phyloP scores from a whole-genome alignment of 345 rosid genomes.

The Chamaenerion angustifolium region DNA sequence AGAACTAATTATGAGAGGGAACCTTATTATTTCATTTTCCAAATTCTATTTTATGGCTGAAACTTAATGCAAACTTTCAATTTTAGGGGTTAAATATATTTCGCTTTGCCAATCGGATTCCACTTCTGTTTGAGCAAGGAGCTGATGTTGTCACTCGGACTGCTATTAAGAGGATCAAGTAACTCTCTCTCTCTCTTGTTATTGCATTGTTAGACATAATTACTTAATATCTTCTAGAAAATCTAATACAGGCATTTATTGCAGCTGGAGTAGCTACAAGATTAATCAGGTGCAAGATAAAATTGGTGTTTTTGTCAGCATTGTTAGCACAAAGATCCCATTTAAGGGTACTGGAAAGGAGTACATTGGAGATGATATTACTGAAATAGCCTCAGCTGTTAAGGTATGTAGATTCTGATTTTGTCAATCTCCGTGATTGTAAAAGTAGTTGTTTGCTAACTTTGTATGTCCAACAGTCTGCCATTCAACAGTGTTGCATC shows the following conservation, averaged over 20 bases:
- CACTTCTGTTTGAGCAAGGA: conserved; percentile 97
- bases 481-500: conserved; percentile 88
- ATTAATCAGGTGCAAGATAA: conserved; percentile 84
- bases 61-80: background rate
- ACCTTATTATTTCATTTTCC: background rate
- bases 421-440: background rate
- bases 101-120: conserved; percentile 90
- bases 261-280: conserved; percentile 89
- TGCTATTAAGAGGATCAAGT: conserved; percentile 86
- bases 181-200: conserved; percentile 6
- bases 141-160: conserved; percentile 96
- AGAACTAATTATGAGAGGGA: background rate
- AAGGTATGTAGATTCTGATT: conserved; percentile 32
- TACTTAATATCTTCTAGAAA: conserved; percentile 1
- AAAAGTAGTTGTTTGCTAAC: conserved; percentile 10
- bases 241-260: conserved; percentile 5
- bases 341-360: conserved; percentile 97
- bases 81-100: conserved; percentile 79
- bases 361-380: conserved; percentile 91
- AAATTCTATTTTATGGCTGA: conserved; percentile 2
- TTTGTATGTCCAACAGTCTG: conserved; percentile 37
- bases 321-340: conserved; percentile 92
- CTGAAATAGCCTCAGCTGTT: conserved; percentile 83
- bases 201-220: background rate
- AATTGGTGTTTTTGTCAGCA: conserved; percentile 86